These are phyloP conservation scores for Lactarius hatsudake DNA, from an alignment of 768 basidiomycete genomes.

Conservation along the genomic window DNA sequence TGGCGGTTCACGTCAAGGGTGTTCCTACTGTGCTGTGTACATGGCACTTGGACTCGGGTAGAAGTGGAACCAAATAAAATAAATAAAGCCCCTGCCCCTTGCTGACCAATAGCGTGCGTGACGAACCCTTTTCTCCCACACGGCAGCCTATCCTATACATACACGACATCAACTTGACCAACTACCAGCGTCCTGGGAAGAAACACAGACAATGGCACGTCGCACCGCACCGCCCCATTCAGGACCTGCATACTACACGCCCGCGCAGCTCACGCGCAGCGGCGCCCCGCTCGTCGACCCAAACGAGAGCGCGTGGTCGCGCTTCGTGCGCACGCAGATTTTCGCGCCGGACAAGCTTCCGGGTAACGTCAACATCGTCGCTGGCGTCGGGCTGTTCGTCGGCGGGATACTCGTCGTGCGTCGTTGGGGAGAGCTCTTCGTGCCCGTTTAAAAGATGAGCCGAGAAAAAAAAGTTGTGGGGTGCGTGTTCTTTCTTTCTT, in stretches of 20 bases:
- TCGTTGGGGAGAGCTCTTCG: conserved; percentile 75
- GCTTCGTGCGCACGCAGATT: conserved; percentile 57
- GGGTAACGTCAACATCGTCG: conserved; percentile 70
- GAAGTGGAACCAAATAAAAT: not conserved
- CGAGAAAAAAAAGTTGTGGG: not conserved
- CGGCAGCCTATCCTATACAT: too few species aligned
- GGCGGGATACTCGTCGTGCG: conserved; percentile 69
- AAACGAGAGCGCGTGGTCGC: conserved; percentile 61
- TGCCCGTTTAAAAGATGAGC: conserved; percentile 50
- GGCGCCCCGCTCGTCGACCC: conserved; percentile 46
- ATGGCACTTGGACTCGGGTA: too few species aligned
- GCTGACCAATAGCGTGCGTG: not conserved
- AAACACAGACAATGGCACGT: conserved; percentile 55
- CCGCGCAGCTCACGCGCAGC: conserved; percentile 40
- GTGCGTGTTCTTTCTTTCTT: not conserved
- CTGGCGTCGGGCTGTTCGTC: conserved; percentile 63
- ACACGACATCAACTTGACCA: conserved; percentile 4
- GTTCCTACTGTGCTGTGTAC: too few species aligned
- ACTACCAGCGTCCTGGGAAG: not conserved
- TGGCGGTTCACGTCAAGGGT: not conserved
- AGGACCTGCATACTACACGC: conserved; percentile 52
- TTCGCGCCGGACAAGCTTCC: conserved; percentile 69
- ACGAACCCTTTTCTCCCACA: not conserved
- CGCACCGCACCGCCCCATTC: conserved; percentile 58
- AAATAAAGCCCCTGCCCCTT: not conserved